phyloP scores from a whole-genome alignment of 192 early-diverging fungal species.

The Umbelopsis sp. region DNA sequence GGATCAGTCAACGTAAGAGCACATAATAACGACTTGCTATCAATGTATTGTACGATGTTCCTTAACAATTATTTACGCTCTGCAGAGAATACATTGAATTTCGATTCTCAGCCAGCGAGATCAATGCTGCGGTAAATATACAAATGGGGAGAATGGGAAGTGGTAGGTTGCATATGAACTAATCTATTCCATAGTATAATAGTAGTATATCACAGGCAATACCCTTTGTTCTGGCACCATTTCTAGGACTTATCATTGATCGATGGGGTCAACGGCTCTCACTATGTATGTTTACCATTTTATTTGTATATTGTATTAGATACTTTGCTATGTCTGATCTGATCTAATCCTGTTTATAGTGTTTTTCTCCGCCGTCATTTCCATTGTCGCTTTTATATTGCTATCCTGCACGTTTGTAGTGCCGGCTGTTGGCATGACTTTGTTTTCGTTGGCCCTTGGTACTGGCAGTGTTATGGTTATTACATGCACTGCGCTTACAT shows the following conservation, averaged over 20 bases:
- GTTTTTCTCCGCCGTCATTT: slow-evolving; percentile 24
- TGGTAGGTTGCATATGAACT: background rate
- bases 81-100: slow-evolving; percentile 37
- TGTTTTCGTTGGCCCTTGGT: slow-evolving; percentile 60
- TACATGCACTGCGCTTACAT: slow-evolving; percentile 53
- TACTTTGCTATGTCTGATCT: background rate
- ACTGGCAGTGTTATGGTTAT: slow-evolving; percentile 60
- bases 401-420: slow-evolving; percentile 56
- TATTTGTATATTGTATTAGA: background rate
- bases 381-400: slow-evolving; percentile 34
- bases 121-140: slow-evolving; percentile 33
- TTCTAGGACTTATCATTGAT: slow-evolving; percentile 57
- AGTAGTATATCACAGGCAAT: slow-evolving; percentile 58
- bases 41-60: background rate
- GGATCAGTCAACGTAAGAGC: slow-evolving; percentile 31
- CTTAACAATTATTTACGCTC: background rate
- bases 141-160: background rate
- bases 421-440: slow-evolving; percentile 56
- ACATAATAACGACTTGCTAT: background rate
- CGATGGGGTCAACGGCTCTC: slow-evolving; percentile 54
- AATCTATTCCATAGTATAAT: slow-evolving; percentile 24
- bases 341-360: slow-evolving; percentile 6
- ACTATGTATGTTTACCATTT: slow-evolving; percentile 33
- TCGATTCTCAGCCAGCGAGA: slow-evolving; percentile 27
- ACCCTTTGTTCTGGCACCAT: slow-evolving; percentile 55